Conservation (phyloP, 2,329 filamentous ascomycete species). For the Diplodia seriata region DNA sequence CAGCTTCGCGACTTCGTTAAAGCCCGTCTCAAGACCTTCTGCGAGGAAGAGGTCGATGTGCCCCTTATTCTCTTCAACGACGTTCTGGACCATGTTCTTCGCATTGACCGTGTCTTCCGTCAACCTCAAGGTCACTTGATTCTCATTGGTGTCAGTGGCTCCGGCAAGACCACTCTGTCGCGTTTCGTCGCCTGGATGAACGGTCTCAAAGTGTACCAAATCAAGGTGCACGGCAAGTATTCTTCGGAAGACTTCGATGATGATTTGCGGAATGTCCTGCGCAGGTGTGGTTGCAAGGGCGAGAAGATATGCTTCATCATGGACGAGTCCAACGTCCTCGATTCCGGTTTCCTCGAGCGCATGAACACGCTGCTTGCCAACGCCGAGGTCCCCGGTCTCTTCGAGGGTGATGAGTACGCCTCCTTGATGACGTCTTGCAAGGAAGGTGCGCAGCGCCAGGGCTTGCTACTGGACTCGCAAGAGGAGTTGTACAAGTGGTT, state of each 20-base stretch:
- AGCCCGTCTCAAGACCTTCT: constrained; percentile 95
- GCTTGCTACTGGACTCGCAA: constrained; percentile 91
- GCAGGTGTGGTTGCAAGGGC: constrained; percentile 93
- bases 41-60: constrained; percentile 98
- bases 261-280: constrained; percentile 90
- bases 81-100: constrained; percentile 94
- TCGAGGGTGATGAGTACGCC: constrained; percentile 98
- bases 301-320: constrained; percentile 99
- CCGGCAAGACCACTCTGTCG: constrained; percentile 96
- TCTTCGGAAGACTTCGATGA: constrained; percentile 99
- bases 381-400: constrained; percentile 97
- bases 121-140: constrained; percentile 98
- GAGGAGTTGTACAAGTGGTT: constrained; percentile 99
- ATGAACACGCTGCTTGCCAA: constrained; percentile 99
- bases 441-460: constrained; percentile 95
- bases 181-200: constrained; percentile 99
- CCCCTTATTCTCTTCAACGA: constrained; percentile 99
- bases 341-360: constrained; percentile 97
- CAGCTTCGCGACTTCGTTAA: constrained; percentile 97
- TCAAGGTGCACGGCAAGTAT: constrained; percentile 99
- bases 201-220: constrained; percentile 97
- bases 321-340: constrained; percentile 98
- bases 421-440: constrained; percentile 99
- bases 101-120: constrained; percentile 97
- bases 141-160: constrained; percentile 96